Base-by-base conservation (phyloP, 2,329 filamentous ascomycete species). In the Colletotrichum truncatum region DNA sequence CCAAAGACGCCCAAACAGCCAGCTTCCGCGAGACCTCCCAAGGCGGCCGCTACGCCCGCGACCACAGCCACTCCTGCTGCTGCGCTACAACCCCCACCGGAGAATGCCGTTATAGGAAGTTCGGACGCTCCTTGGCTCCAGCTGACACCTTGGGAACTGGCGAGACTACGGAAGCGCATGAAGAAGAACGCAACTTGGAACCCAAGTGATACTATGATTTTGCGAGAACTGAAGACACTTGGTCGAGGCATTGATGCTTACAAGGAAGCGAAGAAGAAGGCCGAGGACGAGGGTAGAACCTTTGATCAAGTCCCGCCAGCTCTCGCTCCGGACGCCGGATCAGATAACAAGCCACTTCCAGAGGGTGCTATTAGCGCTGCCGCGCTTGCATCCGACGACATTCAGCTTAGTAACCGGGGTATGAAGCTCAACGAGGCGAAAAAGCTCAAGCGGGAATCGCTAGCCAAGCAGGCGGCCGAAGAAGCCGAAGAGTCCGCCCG, bases 181-280 rank as follows among this genome's bases (percentile, higher is more conserved):
- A 96, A 96, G 85, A 96, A 96, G 83, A 96, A 96, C 73, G 91
- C 92, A 0, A 90, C 92, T 4, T 96, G 93, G 93, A 89, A 88
- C 3, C 93, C 93, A 0, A 94, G 91, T 68, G 91, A 93, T 71
- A 94, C 93, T 0, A 96, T 96, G 93, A 92, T 95, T 68, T 87
- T 91, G 14, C 85, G 92, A 28, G 92, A 95, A 76, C 85, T 96
- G 1, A 91, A 91, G 74, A 82, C 83, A 18, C 84, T 93, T 16
- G 89, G 89, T 1, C 89, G 93, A 45, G 89, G 89, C 3, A 83
- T 87, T 14, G 88, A 90, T 55, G 86, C 86, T 6, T 91, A 86
- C 70, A 82, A 80, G 43, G 82, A 83, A 45, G 89, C 90, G 6
- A 89, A 89, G 78, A 85, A 85, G 71, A 84, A 86, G 72, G 91